Evolutionary conservation across 495 filamentous ascomycete genomes (phyloP), one percentile per base, ranked within the genome.

Genomic region (Lasiosphaeriaceae sp.): DNA sequence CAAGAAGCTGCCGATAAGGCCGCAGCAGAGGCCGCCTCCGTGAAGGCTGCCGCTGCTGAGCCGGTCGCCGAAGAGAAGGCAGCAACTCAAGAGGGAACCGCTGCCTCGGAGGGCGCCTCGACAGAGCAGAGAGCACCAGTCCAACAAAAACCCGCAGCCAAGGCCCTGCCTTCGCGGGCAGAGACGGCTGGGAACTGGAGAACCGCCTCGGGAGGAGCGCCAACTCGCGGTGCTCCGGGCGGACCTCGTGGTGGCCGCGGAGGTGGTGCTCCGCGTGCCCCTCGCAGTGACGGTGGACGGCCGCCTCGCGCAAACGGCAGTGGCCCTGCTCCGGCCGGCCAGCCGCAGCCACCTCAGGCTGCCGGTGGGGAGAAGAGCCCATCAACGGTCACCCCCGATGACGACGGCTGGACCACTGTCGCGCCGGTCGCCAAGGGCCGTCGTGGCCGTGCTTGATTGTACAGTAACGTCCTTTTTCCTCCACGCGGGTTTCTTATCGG

Each of bases 361-460:
- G 57, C 16, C 22, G 59, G 11, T 20, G 59, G 58, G 11, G 60
- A 72, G 21, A 56, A 73, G 56, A 55, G 56, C 16, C 66, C 67
- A 9, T 16, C 66, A 8, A 65, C 65, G 3, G 64, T 67, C 11
- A 57, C 71, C 31, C 71, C 70, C 5, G 86, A 89, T 55, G 85
- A 86, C 22, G 89, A 90, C 61, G 87, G 87, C 57, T 90, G 89
- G 87, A 91, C 87, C 68, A 90, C 86, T 12, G 87, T 92, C 21
- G 60, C 81, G 4, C 26, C 26, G 26, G 26, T 31, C 23, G 81
- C 76, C 68, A 80, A 80, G 60, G 69, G 65, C 50, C 74, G 75
- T 24, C 74, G 79, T 59, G 70, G 73, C 31, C 57, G 63, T 41
- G 55, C 45, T 37, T 70, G 54, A 68, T 47, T 57, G 61, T 64